Conservation (phyloP, 2,329 filamentous ascomycete species). For the Ceratocystiopsis sp. region DNA sequence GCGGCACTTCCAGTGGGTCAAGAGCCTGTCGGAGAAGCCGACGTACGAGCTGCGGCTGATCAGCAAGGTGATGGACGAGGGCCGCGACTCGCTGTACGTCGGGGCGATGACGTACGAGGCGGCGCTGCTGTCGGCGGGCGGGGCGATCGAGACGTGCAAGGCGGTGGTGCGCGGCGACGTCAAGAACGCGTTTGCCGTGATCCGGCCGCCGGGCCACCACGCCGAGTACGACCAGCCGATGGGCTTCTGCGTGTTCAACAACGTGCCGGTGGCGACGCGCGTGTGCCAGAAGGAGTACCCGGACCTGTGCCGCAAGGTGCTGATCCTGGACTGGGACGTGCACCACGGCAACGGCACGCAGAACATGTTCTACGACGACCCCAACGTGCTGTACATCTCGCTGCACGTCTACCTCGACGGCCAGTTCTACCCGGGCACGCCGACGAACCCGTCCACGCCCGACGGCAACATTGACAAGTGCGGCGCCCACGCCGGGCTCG, state of each 20-base stretch:
- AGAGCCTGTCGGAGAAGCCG: slow-evolving; percentile 33
- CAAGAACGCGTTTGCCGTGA: slow-evolving; percentile 91
- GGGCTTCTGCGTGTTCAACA: slow-evolving; percentile 97
- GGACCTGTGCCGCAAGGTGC: slow-evolving; percentile 65
- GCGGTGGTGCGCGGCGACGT: slow-evolving; percentile 70
- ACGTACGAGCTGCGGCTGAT: slow-evolving; percentile 51
- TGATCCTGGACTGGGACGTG: slow-evolving; percentile 86
- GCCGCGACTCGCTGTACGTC: slow-evolving; percentile 65
- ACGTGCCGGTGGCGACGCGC: slow-evolving; percentile 81
- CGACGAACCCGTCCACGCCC: slow-evolving; percentile 36
- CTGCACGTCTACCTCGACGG: slow-evolving; percentile 78
- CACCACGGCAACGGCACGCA: slow-evolving; percentile 83
- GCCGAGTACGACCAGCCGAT: slow-evolving; percentile 74
- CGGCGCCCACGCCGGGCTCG: slow-evolving; percentile 35
- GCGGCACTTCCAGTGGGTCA: slow-evolving; percentile 67
- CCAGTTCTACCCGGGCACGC: slow-evolving; percentile 63
- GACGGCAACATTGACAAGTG: slow-evolving; percentile 46
- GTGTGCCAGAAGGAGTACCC: slow-evolving; percentile 73
- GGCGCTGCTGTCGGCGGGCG: slow-evolving; percentile 70
- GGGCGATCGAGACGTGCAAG: slow-evolving; percentile 89
- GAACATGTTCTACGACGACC: slow-evolving; percentile 87
- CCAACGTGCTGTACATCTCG: slow-evolving; percentile 91
- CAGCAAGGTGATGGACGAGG: slow-evolving; percentile 42
- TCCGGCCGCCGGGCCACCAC: slow-evolving; percentile 88
- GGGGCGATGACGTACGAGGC: slow-evolving; percentile 68